Evolutionary conservation across 805 yeast genomes (phyloP).

Genomic region (Candida vartiovaarae): DNA sequence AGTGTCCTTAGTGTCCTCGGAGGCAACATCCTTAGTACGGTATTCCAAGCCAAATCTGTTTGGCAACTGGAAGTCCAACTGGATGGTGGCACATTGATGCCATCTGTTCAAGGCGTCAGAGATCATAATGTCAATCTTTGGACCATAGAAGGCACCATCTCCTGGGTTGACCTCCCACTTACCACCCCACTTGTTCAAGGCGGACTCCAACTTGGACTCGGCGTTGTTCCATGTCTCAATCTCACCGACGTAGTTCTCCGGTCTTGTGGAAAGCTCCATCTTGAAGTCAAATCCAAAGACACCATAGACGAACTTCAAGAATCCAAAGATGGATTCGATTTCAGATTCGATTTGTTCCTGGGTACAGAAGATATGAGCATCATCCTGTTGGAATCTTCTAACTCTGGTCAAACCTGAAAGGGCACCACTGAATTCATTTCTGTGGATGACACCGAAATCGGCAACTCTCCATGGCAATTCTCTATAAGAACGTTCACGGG

Average conservation of each 20-base stretch:
- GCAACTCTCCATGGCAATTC: conserved; percentile 99
- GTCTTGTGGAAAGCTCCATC: conserved; percentile 96
- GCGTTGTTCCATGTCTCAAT: conserved; percentile 91
- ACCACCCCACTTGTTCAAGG: conserved; percentile 81
- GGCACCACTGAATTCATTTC: conserved; percentile 96
- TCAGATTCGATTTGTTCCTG: conserved; percentile 85
- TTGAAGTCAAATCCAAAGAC: conserved; percentile 90
- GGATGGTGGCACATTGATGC: conserved; percentile 99
- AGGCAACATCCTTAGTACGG: conserved; percentile 55
- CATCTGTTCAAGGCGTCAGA: conserved; percentile 92
- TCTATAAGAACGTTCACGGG: conserved; percentile 91
- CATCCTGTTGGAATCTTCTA: conserved; percentile 98
- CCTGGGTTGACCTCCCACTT: conserved; percentile 94
- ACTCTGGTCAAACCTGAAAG: conserved; percentile 93
- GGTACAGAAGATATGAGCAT: conserved; percentile 96
- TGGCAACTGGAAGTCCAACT: conserved; percentile 97
- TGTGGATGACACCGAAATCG: conserved; percentile 94
- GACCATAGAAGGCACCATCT: conserved; percentile 96
- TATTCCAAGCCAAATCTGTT: conserved; percentile 85
- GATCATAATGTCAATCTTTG: conserved; percentile 94
- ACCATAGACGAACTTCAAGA: conserved; percentile 80
- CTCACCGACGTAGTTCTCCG: conserved; percentile 94
- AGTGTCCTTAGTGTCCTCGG: conserved; percentile 41
- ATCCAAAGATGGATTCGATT: conserved; percentile 78
- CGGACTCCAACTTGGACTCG: conserved; percentile 74